phyloP scores from a whole-genome alignment of 345 rosid species.

The Fremontodendron californicum region DNA sequence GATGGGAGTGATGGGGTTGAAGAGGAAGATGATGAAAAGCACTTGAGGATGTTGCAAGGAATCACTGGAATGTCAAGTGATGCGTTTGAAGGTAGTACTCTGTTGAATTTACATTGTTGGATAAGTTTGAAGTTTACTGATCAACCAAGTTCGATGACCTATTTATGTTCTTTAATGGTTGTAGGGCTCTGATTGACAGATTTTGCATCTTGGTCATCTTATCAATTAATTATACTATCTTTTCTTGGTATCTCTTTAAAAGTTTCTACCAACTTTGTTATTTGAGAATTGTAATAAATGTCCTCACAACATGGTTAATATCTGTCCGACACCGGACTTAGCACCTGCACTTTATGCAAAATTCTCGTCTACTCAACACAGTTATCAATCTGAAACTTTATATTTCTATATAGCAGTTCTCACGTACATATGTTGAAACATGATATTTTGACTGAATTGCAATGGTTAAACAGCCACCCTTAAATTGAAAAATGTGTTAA shows the following conservation, averaged over 20 bases:
- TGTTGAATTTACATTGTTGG: neutral
- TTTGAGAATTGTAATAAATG: neutral
- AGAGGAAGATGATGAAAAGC: slow-evolving; percentile 56
- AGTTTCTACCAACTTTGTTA: neutral
- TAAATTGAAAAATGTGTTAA: neutral
- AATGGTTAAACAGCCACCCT: neutral
- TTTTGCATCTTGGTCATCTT: neutral
- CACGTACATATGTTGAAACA: neutral
- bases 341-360: neutral
- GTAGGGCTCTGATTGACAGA: neutral
- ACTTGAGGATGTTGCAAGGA: slow-evolving; percentile 70
- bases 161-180: neutral
- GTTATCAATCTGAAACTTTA: neutral
- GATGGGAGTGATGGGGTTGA: slow-evolving; percentile 30
- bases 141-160: neutral
- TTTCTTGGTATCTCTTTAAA: neutral
- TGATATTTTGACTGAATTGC: neutral
- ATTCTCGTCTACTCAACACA: neutral
- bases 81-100: slow-evolving; percentile 61
- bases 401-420: neutral
- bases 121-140: neutral
- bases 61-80: slow-evolving; percentile 82
- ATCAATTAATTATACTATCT: neutral
- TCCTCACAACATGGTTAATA: neutral
- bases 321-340: neutral